Base-by-base conservation (phyloP, 352 stramenopile genomes). In the Phytopythium ostracodes region DNA sequence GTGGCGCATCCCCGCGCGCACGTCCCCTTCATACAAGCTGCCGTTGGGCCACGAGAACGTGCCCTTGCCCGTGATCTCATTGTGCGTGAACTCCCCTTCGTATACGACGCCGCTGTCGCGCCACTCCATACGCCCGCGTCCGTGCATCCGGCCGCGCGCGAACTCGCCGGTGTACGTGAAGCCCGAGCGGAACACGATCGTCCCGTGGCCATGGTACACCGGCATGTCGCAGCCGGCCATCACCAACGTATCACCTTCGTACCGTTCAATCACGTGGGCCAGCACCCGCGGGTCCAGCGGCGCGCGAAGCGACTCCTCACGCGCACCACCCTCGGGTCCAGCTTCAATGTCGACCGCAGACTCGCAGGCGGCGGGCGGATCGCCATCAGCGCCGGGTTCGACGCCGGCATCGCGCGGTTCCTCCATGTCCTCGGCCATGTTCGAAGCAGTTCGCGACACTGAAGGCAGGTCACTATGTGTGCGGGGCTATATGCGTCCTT, bases 21-120 rank as follows among this genome's bases (percentile, higher is more conserved):
- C 77, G 10, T 88, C 70, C 11, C 91, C 91, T 6, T 83, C 66
- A 60, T 97, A 97, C 25, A 62, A 79, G 33, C 75, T 93, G 1
- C 88, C 89, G 66, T 97, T 90, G 1, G 83, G 78, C 89, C 89
- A 97, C 44, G 38, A 70, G 59, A 92, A 94, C 44, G 56, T 68
- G 0, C 89, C 88, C 20, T 50, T 31, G 24, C 89, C 89, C 10
- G 67, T 67, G 38, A 95, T 81, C 51, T 85, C 75, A 49, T 95
- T 96, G 59, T 87, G 75, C 0, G 78, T 65, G 62, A 94, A 83
- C 12, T 80, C 75, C 15, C 86, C 87, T 59, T 91, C 82, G 59
- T 92, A 96, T 27, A 71, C 59, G 9, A 89, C 75, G 27, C 81
- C 77, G 44, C 65, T 79, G 1, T 22, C 51, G 6, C 62, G 60